Evolutionary conservation across 495 filamentous ascomycete genomes (phyloP).

Genomic region (Echria macrotheca): DNA sequence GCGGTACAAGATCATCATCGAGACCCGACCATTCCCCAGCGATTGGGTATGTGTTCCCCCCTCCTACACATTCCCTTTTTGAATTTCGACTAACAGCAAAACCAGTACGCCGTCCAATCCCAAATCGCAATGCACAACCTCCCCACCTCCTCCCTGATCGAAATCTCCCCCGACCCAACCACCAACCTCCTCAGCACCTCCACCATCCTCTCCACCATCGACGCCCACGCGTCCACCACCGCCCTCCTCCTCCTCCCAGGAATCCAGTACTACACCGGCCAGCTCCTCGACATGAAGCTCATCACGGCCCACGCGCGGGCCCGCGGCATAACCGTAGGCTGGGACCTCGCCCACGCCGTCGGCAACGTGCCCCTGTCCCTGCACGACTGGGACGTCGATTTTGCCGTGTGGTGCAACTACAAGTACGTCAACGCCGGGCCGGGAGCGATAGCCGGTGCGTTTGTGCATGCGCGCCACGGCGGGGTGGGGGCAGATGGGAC

Average conservation of each 20-base stretch:
- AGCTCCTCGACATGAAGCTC: slow-evolving; percentile 72
- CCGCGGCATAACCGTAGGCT: slow-evolving; percentile 72
- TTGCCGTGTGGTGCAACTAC: slow-evolving; percentile 90
- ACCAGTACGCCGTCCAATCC: slow-evolving; percentile 80
- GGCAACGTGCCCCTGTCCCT: slow-evolving; percentile 79
- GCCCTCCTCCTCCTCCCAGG: slow-evolving; percentile 80
- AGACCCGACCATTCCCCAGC: slow-evolving; percentile 86
- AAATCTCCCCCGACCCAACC: slow-evolving; percentile 53
- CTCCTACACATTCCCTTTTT: neutral
- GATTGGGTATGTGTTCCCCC: slow-evolving; percentile 57
- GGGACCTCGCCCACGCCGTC: slow-evolving; percentile 90
- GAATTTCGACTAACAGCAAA: neutral
- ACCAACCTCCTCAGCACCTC: slow-evolving; percentile 54
- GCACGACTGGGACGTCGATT: slow-evolving; percentile 94
- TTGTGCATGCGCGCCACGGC: slow-evolving; percentile 69
- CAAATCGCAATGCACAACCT: slow-evolving; percentile 72
- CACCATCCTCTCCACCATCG: slow-evolving; percentile 70
- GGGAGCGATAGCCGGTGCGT: slow-evolving; percentile 74
- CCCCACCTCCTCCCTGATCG: slow-evolving; percentile 62
- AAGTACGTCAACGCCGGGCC: slow-evolving; percentile 93
- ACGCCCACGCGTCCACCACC: slow-evolving; percentile 67
- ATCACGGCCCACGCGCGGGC: slow-evolving; percentile 76
- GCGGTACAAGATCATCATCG: slow-evolving; percentile 80
- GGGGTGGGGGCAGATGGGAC: slow-evolving; percentile 24
- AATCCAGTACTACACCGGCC: slow-evolving; percentile 90